phyloP scores from a whole-genome alignment of 2,329 filamentous ascomycete species.

The Scedosporium boydii region DNA sequence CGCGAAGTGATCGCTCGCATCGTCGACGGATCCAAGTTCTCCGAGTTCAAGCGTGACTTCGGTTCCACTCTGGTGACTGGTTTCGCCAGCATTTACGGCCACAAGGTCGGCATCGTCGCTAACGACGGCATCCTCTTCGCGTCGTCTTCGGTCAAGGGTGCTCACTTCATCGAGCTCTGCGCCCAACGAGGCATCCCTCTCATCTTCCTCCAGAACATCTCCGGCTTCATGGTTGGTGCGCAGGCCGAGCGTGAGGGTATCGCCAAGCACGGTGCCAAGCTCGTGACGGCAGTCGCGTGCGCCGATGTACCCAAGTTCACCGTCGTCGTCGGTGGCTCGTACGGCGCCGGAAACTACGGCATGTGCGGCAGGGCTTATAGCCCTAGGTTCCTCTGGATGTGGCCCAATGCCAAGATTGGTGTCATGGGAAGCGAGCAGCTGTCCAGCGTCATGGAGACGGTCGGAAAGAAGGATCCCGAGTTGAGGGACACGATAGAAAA shows the following conservation, averaged over 20 bases:
- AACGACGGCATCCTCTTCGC: constrained; percentile 96
- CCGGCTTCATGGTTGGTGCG: constrained; percentile 94
- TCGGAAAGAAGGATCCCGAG: constrained; percentile 72
- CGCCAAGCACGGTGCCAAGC: constrained; percentile 94
- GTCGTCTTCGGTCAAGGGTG: constrained; percentile 80
- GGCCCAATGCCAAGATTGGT: constrained; percentile 92
- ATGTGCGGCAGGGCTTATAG: constrained; percentile 95
- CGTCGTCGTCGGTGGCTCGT: constrained; percentile 86
- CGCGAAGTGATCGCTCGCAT: constrained; percentile 89
- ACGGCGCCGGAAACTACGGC: constrained; percentile 93
- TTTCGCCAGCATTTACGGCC: constrained; percentile 82
- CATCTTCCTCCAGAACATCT: constrained; percentile 93
- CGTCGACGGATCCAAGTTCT: constrained; percentile 81
- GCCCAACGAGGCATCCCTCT: constrained; percentile 81
- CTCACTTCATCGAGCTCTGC: constrained; percentile 95
- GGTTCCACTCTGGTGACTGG: constrained; percentile 84
- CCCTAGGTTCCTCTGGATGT: constrained; percentile 90
- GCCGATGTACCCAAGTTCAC: constrained; percentile 95
- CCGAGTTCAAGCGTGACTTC: constrained; percentile 91
- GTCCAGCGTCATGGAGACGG: constrained; percentile 86
- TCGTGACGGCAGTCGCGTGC: constrained; percentile 90
- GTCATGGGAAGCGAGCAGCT: constrained; percentile 96
- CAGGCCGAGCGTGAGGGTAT: constrained; percentile 92
- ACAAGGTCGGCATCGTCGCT: constrained; percentile 84
- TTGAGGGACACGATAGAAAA: constrained; percentile 77